Evolutionary conservation across 2,329 filamentous ascomycete genomes (phyloP).

Genomic region (Rutstroemia sydowiana): DNA sequence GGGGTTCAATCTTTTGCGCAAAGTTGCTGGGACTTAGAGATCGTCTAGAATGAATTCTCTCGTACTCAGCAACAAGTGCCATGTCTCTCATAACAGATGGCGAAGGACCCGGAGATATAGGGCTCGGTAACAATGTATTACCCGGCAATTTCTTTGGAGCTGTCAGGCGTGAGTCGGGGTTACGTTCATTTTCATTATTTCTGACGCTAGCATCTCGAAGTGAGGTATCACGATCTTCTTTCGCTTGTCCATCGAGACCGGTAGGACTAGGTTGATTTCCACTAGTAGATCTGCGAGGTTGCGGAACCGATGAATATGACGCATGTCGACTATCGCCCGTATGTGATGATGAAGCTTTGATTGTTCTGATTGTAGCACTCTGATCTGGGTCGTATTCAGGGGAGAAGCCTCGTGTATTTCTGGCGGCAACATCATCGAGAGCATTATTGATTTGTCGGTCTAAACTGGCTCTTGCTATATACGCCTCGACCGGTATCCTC

Average conservation of each 20-base stretch:
- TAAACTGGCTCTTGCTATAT: slow-evolving; percentile 13
- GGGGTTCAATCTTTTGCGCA: not conserved
- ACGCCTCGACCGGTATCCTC: slow-evolving; percentile 18
- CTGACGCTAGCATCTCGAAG: slow-evolving; percentile 41
- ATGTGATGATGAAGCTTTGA: slow-evolving; percentile 27
- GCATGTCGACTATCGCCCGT: slow-evolving; percentile 2
- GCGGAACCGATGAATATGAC: slow-evolving; percentile 11
- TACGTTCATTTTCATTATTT: slow-evolving; percentile 38
- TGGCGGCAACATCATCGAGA: slow-evolving; percentile 15
- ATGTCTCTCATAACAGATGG: slow-evolving; percentile 24
- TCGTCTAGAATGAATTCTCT: slow-evolving; percentile 22
- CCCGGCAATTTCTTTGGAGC: slow-evolving; percentile 11
- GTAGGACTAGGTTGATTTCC: slow-evolving; percentile 5
- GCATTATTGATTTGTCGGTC: slow-evolving; percentile 21
- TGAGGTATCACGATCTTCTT: slow-evolving; percentile 36
- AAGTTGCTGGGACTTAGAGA: slow-evolving; percentile 15
- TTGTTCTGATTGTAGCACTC: slow-evolving; percentile 62
- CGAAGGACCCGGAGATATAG: slow-evolving; percentile 9
- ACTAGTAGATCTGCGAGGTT: slow-evolving; percentile 14
- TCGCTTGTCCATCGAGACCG: slow-evolving; percentile 22
- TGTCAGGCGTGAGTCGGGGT: slow-evolving; percentile 26
- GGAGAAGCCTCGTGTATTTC: slow-evolving; percentile 54
- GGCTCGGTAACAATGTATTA: slow-evolving; percentile 8
- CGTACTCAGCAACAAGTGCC: slow-evolving; percentile 25
- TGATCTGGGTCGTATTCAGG: slow-evolving; percentile 68